Conservation (phyloP, 768 basidiomycete species). For the Boletus pseudo-olivaceus region DNA sequence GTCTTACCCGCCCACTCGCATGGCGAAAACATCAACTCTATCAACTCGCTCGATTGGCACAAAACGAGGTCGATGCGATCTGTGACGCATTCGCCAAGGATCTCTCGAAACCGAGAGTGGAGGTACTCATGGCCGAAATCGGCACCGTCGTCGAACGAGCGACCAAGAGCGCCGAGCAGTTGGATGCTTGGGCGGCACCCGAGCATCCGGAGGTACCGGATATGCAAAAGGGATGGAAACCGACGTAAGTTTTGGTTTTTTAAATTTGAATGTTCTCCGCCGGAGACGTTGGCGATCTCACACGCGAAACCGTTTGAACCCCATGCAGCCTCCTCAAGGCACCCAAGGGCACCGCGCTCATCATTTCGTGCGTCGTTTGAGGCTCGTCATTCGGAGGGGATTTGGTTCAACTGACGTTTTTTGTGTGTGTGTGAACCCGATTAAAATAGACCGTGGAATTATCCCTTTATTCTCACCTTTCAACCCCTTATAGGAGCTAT, state of each 20-base stretch:
- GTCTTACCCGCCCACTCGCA: slow-evolving; percentile 46
- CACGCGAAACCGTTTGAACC: not conserved
- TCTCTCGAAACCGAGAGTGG: slow-evolving; percentile 43
- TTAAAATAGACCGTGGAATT: slow-evolving; percentile 59
- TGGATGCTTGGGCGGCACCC: slow-evolving; percentile 58
- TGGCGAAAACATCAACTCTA: slow-evolving; percentile 66
- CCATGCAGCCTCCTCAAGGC: slow-evolving; percentile 39
- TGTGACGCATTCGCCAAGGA: slow-evolving; percentile 44
- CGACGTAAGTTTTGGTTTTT: slow-evolving; percentile 32
- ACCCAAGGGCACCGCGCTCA: slow-evolving; percentile 59
- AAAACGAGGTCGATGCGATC: slow-evolving; percentile 58
- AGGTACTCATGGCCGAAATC: slow-evolving; percentile 42
- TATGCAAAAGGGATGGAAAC: slow-evolving; percentile 49
- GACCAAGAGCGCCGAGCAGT: slow-evolving; percentile 41
- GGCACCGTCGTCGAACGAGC: slow-evolving; percentile 39
- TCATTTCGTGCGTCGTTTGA: slow-evolving; percentile 48
- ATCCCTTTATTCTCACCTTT: slow-evolving; percentile 51
- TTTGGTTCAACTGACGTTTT: not conserved
- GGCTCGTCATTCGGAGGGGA: not conserved
- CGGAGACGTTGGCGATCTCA: not conserved
- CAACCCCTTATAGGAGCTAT: slow-evolving; percentile 69
- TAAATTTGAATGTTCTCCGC: not conserved
- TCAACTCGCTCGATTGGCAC: slow-evolving; percentile 56
- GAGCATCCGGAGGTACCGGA: slow-evolving; percentile 35
- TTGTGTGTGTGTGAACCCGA: not conserved